Evolutionary conservation across 2,329 filamentous ascomycete genomes (phyloP), one percentile per base, ranked within the genome.

Genomic region (Colletotrichum cereale): DNA sequence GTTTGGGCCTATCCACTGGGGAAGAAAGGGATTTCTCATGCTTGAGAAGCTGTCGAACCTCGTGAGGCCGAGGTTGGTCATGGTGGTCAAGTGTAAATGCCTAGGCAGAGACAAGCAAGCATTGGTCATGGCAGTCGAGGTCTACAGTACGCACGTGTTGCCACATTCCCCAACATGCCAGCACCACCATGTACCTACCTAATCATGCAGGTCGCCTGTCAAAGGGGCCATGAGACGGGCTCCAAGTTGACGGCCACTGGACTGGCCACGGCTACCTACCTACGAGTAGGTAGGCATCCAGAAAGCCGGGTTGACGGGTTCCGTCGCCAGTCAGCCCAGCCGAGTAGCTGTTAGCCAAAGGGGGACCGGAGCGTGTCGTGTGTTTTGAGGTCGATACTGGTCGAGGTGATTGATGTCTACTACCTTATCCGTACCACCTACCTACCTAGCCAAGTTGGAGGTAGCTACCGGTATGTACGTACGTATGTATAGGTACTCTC

Each of bases 61-160:
- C 56, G 67, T 71, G 63, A 36, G 53, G 53, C 67, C 67, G 67
- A 70, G 67, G 62, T 26, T 60, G 26, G 29, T 26, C 36, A n/a
- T n/a, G n/a, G n/a, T n/a, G n/a, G 12, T 5, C n/a, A 5, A 10
- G 2, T 38, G 36, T 38, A 6, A 10, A 38, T n/a, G 36, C 10
- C 36, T 38, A 36, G 61, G 62, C 67, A 62, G 67, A 70, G 67
- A 55, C n/a, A 65, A 31, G 38, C 34, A 34, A 11, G 10, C 21
- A 8, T 14, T 29, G n/a, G 21, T 14, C 26, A 61, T 24, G 50
- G 52, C 36, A 11, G 29, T 56, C 56, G 21, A 29, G 24, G n/a
- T n/a, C n/a, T n/a, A n/a, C n/a, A n/a, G 29, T 31, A 16, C n/a
- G 50, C 50, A 52, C 44, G 18, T 40, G 24, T 38, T 40, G 62